A percentile compares a stretch with the other conserved stretches of the same genome.
Evolutionary conservation across 129 eudicot genomes (phyloP).

Genomic region (Arctium minus): DNA sequence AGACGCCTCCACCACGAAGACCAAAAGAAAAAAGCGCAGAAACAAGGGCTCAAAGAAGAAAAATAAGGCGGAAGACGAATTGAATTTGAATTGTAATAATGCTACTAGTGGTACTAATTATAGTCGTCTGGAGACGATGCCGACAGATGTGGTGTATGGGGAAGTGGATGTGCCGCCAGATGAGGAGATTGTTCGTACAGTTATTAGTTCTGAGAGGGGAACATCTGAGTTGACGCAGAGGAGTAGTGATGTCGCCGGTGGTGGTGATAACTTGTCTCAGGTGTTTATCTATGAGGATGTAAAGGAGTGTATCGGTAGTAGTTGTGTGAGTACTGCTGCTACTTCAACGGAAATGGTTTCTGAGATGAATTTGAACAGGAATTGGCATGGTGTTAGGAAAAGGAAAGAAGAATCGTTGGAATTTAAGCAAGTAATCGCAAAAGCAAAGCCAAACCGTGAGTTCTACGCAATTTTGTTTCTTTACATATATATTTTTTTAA

Average conservation of each 20-base stretch:
- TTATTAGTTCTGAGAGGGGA: not conserved
- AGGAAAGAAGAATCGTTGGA: conserved; percentile 57
- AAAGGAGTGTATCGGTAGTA: conserved; percentile 28
- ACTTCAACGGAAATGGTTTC: conserved; percentile 23
- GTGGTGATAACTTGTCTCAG: not conserved
- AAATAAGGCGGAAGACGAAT: not conserved
- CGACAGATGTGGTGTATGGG: not conserved
- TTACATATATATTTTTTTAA: not conserved
- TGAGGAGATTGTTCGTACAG: not conserved
- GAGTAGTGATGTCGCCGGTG: conserved; percentile 29
- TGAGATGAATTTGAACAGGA: conserved; percentile 32
- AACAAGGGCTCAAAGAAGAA: conserved; percentile 20
- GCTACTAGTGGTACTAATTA: not conserved
- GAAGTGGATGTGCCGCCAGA: not conserved
- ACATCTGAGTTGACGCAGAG: conserved; percentile 57
- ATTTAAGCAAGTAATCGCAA: conserved; percentile 62
- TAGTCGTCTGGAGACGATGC: not conserved
- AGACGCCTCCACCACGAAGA: not conserved
- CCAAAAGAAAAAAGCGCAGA: conserved; percentile 20
- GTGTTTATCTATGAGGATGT: conserved; percentile 31
- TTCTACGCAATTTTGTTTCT: not conserved
- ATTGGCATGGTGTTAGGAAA: conserved; percentile 45
- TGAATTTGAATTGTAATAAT: not conserved
- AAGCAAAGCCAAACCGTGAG: conserved; percentile 58
- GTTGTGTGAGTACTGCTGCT: conserved; percentile 12